Evolutionary conservation across 805 yeast species (phyloP).

Genomic region (Cephaloascus fragrans): DNA sequence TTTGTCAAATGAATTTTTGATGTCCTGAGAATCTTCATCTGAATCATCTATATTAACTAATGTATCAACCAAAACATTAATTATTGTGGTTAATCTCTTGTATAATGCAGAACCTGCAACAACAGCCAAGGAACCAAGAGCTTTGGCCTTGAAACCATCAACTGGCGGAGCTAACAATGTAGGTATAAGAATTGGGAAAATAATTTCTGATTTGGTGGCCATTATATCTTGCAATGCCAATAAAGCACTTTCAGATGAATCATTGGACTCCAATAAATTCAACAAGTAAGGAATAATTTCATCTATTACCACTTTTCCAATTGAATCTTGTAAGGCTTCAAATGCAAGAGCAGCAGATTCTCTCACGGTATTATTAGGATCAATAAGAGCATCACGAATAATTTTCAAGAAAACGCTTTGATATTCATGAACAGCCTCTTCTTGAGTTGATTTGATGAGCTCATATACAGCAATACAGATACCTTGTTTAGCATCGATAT

Average conservation of each 20-base stretch:
- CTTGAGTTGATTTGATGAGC: slow-evolving; percentile 64
- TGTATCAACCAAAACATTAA: slow-evolving; percentile 64
- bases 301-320: slow-evolving; percentile 83
- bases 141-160: slow-evolving; percentile 75
- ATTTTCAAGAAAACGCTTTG: slow-evolving; percentile 64
- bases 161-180: slow-evolving; percentile 75
- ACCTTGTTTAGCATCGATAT: slow-evolving; percentile 89
- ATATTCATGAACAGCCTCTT: slow-evolving; percentile 50
- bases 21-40: slow-evolving; percentile 27
- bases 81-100: slow-evolving; percentile 61
- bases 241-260: slow-evolving; percentile 64
- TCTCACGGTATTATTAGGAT: slow-evolving; percentile 63
- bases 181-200: slow-evolving; percentile 90
- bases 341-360: slow-evolving; percentile 89
- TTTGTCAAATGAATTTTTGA: slow-evolving; percentile 50
- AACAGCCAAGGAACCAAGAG: slow-evolving; percentile 76
- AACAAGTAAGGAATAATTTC: slow-evolving; percentile 80
- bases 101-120: slow-evolving; percentile 83
- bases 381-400: slow-evolving; percentile 72
- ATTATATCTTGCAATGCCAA: slow-evolving; percentile 85
- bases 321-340: slow-evolving; percentile 71
- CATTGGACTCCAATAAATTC: slow-evolving; percentile 50
- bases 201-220: slow-evolving; percentile 81
- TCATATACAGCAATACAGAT: slow-evolving; percentile 90
- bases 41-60: slow-evolving; percentile 24